Evolutionary conservation across 768 basidiomycete genomes (phyloP), one percentile per base, ranked within the genome.

Genomic region (Leccinum obscurum): DNA sequence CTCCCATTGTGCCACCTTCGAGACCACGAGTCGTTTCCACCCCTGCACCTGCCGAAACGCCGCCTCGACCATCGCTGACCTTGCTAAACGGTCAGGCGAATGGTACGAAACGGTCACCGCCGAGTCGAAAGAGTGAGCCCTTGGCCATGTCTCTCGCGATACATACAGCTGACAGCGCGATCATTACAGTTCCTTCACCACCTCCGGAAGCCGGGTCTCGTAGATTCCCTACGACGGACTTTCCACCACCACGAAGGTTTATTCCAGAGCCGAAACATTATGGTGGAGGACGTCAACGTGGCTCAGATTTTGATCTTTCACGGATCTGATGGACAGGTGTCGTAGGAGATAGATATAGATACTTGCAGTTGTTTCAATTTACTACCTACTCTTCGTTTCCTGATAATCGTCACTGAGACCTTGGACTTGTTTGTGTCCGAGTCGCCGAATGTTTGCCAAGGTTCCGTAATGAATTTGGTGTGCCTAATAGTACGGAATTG

Each of bases 171-270:
- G 56, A 66, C 60, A 22, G 34, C 59, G 53, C 57, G 50, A 53
- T 64, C 56, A 58, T 60, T 51, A 4, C 58, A 85, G 83, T 83
- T 51, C 81, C 85, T 22, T 77, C 82, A 4, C 84, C 84, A 6
- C 85, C 85, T 26, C 83, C 90, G 3, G 84, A 80, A 57, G 83
- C 81, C 46, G 90, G 90, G 9, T 72, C 80, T 24, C 88, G 91
- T 68, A 86, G 80, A 15, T 94, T 92, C 70, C 90, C 90, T 7
- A 82, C 86, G n/a, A 76, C 78, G 14, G 90, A 87, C 54, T 92
- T 93, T 70, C 92, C 92, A 1, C 85, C 86, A 14, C 92, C 92
- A 4, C 83, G 90, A 44, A 77, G 78, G 28, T 93, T 92, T 71
- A 70, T 71, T 37, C 68, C 72, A 6, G 76, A 70, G 34, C 65